Evolutionary conservation across 2,329 filamentous ascomycete genomes (phyloP), one percentile per base, ranked within the genome.

Genomic region (Hypoxylon sp.): DNA sequence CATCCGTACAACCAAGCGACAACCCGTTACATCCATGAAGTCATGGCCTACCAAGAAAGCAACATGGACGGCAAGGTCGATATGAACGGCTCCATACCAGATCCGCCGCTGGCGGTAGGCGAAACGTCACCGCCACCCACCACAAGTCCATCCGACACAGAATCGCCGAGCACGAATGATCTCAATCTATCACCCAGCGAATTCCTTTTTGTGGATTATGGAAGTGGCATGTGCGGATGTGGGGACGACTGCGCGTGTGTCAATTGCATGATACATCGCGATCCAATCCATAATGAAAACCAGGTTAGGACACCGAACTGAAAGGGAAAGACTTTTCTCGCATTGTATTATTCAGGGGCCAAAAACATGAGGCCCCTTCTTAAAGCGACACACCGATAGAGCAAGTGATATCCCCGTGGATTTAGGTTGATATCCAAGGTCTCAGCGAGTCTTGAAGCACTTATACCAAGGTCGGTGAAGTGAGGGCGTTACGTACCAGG

Each of bases 1-100:
- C 86, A 89, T 65, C 84, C 86, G 8, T 87, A 84, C 63, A 89
- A 89, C 59, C 76, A 82, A 5, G 81, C 84, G 15, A 88, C 81
- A 40, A 78, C 75, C 54, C 70, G 77, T 35, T 74, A 78, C 12
- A 54, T 65, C 15, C 51, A 59, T 11, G 55, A 57, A 2, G 54
- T 49, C 5, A 51, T 63, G 43, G 43, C 61, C 5, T 38, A 48
- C 17, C 55, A 55, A n/a, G 32, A 54, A 30, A 26, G 34, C 12
- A 37, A 32, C 8, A 9, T 35, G 54, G 23, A 63, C 52, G 32
- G 68, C 32, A 71, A 71, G 45, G 78, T 83, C 43, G 80, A 55
- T 15, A 26, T 12, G 5, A n/a, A 20, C 6, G 47, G 40, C 27
- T 27, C 41, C 4, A 45, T 58, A 20, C 17, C 36, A 8, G 56